Percentiles rank a stretch among this genome's conserved stretches.
Evolutionary conservation across 768 basidiomycete species (phyloP).

Genomic region (Calocybe gangraenosa): DNA sequence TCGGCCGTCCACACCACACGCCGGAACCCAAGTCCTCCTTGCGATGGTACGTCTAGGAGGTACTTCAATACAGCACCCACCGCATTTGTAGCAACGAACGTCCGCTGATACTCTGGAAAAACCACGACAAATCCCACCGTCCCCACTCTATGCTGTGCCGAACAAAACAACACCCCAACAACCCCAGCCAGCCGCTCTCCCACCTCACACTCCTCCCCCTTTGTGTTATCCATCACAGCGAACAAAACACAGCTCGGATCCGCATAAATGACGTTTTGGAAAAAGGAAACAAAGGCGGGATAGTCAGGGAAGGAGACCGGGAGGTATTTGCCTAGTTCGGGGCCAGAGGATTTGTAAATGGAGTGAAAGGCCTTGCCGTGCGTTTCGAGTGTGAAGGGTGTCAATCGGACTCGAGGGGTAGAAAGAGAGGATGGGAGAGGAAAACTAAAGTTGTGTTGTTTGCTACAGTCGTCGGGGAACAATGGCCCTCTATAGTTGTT

Average conservation of each 20-base stretch:
- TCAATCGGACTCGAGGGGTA: constrained; percentile 35
- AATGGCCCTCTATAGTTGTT: no score
- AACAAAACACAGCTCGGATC: constrained; percentile 30
- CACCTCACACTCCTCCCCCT: constrained; percentile 17
- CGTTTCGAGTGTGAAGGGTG: constrained; percentile 36
- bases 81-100: constrained; percentile 46
- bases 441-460: constrained; percentile 39
- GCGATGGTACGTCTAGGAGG: constrained; percentile 29
- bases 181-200: constrained; percentile 40
- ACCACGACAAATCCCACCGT: constrained; percentile 51
- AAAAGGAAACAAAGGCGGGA: no score
- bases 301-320: constrained; percentile 30
- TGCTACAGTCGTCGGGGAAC: no score
- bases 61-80: constrained; percentile 37
- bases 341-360: constrained; percentile 19
- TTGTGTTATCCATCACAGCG: constrained; percentile 45
- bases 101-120: constrained; percentile 41
- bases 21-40: constrained; percentile 46
- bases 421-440: constrained; percentile 34
- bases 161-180: constrained; percentile 39
- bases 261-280: constrained; percentile 22
- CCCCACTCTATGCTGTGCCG: constrained; percentile 24
- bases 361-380: constrained; percentile 26
- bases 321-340: constrained; percentile 32
- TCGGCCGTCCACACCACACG: constrained; percentile 53